Base-by-base conservation (phyloP, 164 flowering plant species). In the Vitis riparia region DNA sequence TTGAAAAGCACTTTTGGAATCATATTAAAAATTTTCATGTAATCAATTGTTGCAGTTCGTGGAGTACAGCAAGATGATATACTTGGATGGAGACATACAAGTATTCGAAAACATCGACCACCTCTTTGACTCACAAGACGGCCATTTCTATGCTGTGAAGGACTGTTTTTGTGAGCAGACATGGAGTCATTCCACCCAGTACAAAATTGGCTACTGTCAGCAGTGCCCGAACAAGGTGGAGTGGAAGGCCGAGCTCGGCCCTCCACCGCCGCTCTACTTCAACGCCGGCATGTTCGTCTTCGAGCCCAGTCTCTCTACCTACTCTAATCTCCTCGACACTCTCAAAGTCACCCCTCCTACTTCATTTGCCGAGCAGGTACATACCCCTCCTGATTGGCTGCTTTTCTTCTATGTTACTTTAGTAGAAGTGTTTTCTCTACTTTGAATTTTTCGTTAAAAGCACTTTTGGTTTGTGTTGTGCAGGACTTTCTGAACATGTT, bases 131-230 rank as follows among this genome's bases (percentile, higher is more conserved):
- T 30, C 61, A 6, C 82, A 80, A 3, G 76, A 78, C 16, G 92
- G 94, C 0, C 23, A 83, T 16, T 81, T 90, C 14, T 90, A 90
- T 58, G 96, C 84, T 0, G 93, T 85, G 49, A 87, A 80, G 91
- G 96, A 91, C 67, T 91, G 94, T 56, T 87, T 89, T 77, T 89
- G 94, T 47, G 97, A 91, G 82, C 82, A 81, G 63, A 85, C 93
- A 13, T 87, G 93, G 93, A 76, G 81, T 48, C 73, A 75, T 49
- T 76, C 92, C 0, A 83, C 87, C 1, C 92, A 89, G 71, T 84
- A 82, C 76, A 75, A 80, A 75, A 83, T 89, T n/a, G 94, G 97
- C 12, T 91, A 87, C 75, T 89, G 94, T 79, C 94, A 89, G 59
- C 92, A 85, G 75, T 82, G 90, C 73, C 97, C 97, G 0, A 81